Evolutionary conservation across 371 early-diverging fungal genomes (phyloP).

Genomic region (Mortierella sp.): DNA sequence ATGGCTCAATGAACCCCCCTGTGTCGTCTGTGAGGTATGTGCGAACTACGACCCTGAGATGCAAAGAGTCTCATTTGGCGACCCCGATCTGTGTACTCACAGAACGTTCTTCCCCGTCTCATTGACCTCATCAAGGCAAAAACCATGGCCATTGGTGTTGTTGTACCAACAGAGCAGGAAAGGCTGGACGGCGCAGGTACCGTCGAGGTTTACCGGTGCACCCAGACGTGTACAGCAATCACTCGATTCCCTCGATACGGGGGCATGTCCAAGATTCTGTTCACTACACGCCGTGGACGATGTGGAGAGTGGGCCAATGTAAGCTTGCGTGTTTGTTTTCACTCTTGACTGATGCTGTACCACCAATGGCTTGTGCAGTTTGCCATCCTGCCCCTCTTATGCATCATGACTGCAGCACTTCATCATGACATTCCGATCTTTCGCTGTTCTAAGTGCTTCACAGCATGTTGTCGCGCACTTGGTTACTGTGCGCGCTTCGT

Average conservation of each 20-base stretch:
- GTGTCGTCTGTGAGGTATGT: constrained; percentile 62
- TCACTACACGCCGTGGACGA: constrained; percentile 72
- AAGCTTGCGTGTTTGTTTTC: constrained; percentile 16
- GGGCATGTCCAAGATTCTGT: constrained; percentile 61
- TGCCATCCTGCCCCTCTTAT: not conserved
- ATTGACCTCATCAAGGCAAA: too few species aligned
- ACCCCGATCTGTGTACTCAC: too few species aligned
- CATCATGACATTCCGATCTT: too few species aligned
- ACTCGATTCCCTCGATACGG: constrained; percentile 82
- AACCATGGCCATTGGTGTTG: constrained; percentile 44
- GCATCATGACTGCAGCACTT: too few species aligned
- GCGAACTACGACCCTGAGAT: too few species aligned
- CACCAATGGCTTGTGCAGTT: too few species aligned
- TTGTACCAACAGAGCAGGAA: constrained; percentile 63
- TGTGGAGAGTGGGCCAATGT: constrained; percentile 88
- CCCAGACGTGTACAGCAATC: constrained; percentile 43
- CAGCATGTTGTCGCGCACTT: constrained; percentile 69
- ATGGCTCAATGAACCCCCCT: constrained; percentile 75
- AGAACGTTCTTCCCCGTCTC: too few species aligned
- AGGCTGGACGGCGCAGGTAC: constrained; percentile 58
- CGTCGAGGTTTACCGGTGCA: constrained; percentile 72
- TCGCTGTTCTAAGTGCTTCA: constrained; percentile 63
- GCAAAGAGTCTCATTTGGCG: too few species aligned
- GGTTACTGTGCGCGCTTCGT: constrained; percentile 76
- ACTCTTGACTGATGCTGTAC: not conserved